Evolutionary conservation across 2,329 filamentous ascomycete species (phyloP).

Genomic region (Penicillium palitans): DNA sequence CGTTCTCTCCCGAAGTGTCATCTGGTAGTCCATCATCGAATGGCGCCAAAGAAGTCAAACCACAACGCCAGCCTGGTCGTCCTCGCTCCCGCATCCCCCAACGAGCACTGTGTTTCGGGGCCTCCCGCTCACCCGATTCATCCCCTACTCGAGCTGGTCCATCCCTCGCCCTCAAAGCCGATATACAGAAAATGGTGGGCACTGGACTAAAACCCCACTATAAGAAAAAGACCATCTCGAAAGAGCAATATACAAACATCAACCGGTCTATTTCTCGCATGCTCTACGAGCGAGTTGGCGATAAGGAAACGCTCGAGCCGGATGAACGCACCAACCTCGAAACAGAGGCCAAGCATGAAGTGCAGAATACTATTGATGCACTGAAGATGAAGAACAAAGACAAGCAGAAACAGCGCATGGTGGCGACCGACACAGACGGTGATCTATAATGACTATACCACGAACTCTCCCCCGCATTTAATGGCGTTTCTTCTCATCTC

Average conservation of each 20-base stretch:
- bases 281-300: slow-evolving; percentile 70
- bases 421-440: slow-evolving; percentile 19
- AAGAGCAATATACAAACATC: slow-evolving; percentile 88
- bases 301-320: slow-evolving; percentile 61
- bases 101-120: slow-evolving; percentile 20
- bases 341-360: slow-evolving; percentile 73
- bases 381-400: slow-evolving; percentile 27
- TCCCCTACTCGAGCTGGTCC: slow-evolving; percentile 69
- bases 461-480: slow-evolving; percentile 18
- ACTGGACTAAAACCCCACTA: slow-evolving; percentile 80
- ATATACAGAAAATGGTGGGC: slow-evolving; percentile 85
- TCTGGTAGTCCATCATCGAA: slow-evolving; percentile 51
- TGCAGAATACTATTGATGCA: slow-evolving; percentile 66
- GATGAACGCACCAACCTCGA: slow-evolving; percentile 70
- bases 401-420: slow-evolving; percentile 23
- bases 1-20: slow-evolving; percentile 71
- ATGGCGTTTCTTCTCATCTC: slow-evolving; percentile 24
- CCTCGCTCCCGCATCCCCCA: slow-evolving; percentile 30
- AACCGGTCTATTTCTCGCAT: slow-evolving; percentile 86
- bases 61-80: slow-evolving; percentile 16
- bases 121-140: slow-evolving; percentile 56
- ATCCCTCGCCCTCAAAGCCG: slow-evolving; percentile 80
- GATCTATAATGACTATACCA: slow-evolving; percentile 24
- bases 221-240: slow-evolving; percentile 73
- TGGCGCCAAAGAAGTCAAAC: slow-evolving; percentile 7